phyloP scores from a whole-genome alignment of 192 early-diverging fungal genomes.

The Backusella psychrophila region DNA sequence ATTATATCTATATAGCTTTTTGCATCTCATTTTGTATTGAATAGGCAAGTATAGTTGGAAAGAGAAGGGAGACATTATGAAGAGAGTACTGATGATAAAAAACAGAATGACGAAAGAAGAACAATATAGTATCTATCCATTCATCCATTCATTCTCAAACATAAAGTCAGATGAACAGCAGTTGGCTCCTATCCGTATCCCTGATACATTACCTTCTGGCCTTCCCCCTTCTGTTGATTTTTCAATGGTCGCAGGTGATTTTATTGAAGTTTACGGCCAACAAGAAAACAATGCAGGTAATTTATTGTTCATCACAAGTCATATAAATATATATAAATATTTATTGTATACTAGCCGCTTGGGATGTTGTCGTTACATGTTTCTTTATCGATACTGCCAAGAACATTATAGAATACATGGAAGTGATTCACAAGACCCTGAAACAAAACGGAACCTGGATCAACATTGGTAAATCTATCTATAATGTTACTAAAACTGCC shows the following conservation, averaged over 20 bases:
- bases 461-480: slow-evolving; percentile 58
- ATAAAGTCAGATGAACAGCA: slow-evolving; percentile 56
- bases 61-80: too few species aligned
- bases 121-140: slow-evolving; percentile 83
- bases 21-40: slow-evolving; percentile 93
- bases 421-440: slow-evolving; percentile 74
- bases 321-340: not conserved
- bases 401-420: slow-evolving; percentile 87
- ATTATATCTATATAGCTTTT: slow-evolving; percentile 59
- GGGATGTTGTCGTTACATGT: slow-evolving; percentile 91
- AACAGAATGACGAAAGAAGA: slow-evolving; percentile 46
- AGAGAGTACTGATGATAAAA: not conserved
- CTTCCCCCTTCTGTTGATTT: slow-evolving; percentile 75
- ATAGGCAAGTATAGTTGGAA: slow-evolving; percentile 48
- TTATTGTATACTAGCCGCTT: slow-evolving; percentile 41
- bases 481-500: not conserved
- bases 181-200: slow-evolving; percentile 67
- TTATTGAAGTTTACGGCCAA: slow-evolving; percentile 82
- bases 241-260: slow-evolving; percentile 98
- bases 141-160: slow-evolving; percentile 92
- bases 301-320: not conserved
- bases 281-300: slow-evolving; percentile 54
- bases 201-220: slow-evolving; percentile 76
- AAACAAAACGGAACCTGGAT: slow-evolving; percentile 83
- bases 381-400: slow-evolving; percentile 98